phyloP scores from a whole-genome alignment of 1,139 yeast genomes.

The Diutina ranongensis region DNA sequence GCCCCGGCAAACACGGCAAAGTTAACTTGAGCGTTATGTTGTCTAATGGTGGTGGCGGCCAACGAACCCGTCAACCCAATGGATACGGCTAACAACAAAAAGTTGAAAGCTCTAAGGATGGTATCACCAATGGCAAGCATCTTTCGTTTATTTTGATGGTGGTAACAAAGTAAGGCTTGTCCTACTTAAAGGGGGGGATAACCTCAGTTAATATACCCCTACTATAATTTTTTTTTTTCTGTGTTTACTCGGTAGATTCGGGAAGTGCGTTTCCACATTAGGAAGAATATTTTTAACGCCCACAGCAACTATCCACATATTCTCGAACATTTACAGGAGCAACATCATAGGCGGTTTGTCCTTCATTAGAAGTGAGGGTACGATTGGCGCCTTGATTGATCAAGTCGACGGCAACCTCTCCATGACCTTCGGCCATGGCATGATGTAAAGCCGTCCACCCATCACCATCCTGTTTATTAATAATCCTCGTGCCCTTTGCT shows the following conservation, averaged over 20 bases:
- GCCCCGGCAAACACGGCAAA: conserved; percentile 81
- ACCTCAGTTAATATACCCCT: background rate
- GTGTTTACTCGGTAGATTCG: conserved; percentile 6
- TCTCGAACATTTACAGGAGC: conserved; percentile 46
- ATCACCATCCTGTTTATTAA: conserved; percentile 38
- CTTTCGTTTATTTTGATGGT: background rate
- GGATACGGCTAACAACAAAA: conserved; percentile 61
- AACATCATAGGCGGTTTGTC: conserved; percentile 47
- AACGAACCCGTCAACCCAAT: conserved; percentile 82
- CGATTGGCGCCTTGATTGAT: conserved; percentile 62
- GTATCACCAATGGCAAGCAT: conserved; percentile 66
- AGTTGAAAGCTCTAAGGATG: conserved; percentile 61
- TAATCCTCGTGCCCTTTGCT: conserved; percentile 53
- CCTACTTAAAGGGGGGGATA: background rate
- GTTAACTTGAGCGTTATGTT: conserved; percentile 72
- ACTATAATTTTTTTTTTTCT: conserved; percentile 1
- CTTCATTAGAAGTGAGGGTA: conserved; percentile 35
- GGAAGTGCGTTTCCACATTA: conserved; percentile 2
- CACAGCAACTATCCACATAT: conserved; percentile 6
- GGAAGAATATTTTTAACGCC: background rate
- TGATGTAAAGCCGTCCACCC: conserved; percentile 90
- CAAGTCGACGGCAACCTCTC: conserved; percentile 57
- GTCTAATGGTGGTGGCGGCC: conserved; percentile 50
- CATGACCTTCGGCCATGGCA: conserved; percentile 87
- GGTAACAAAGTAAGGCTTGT: background rate